Evolutionary conservation across 352 stramenopile species (phyloP).

Genomic region (Globisporangium mamillatum): DNA sequence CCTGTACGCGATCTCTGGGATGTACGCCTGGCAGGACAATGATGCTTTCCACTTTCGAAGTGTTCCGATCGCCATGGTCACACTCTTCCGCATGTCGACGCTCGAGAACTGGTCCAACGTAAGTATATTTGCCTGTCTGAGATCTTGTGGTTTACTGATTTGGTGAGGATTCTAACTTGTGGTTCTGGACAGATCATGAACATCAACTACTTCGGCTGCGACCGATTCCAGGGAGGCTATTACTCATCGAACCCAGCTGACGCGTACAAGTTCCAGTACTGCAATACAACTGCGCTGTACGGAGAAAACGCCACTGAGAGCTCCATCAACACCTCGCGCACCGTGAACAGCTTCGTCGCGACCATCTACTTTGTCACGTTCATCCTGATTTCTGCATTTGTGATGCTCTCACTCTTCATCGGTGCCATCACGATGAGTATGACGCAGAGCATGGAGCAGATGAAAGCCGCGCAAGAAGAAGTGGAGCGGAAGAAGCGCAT

Average conservation of each 20-base stretch:
- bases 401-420: constrained; percentile 90
- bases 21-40: constrained; percentile 88
- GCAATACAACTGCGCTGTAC: constrained; percentile 59
- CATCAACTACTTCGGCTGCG: constrained; percentile 79
- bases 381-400: constrained; percentile 83
- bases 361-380: constrained; percentile 86
- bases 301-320: constrained; percentile 43
- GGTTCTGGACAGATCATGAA: constrained; percentile 59
- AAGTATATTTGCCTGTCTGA: constrained; percentile 14
- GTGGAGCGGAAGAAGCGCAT: constrained; percentile 51
- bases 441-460: constrained; percentile 87
- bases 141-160: neutral
- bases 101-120: constrained; percentile 81
- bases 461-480: constrained; percentile 79
- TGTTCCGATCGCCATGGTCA: constrained; percentile 77
- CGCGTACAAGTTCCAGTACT: constrained; percentile 49
- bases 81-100: constrained; percentile 81
- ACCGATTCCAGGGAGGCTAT: constrained; percentile 62
- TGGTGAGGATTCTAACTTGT: constrained; percentile 1
- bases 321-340: constrained; percentile 28
- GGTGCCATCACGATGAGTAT: constrained; percentile 90
- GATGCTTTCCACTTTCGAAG: constrained; percentile 84
- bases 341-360: constrained; percentile 56
- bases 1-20: constrained; percentile 88
- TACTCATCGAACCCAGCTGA: constrained; percentile 43